Evolutionary conservation across 805 yeast species (phyloP), one percentile per base, ranked within the genome.

Genomic region (Saccharomycopsis synnaedendra): DNA sequence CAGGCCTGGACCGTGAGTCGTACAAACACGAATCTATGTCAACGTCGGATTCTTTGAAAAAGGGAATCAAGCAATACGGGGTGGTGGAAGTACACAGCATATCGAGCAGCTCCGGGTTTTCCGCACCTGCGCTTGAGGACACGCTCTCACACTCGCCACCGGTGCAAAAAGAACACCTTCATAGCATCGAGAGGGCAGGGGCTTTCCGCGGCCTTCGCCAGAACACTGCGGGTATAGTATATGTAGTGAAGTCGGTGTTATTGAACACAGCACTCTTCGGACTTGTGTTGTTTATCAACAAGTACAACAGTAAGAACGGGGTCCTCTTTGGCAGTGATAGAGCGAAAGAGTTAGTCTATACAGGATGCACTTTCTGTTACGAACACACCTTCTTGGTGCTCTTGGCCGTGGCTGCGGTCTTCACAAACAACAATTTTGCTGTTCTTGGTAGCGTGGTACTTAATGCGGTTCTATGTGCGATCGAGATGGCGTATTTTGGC

Each of bases 381-480:
- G 39, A 45, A 35, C 33, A 40, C 34, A 4, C 32, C 3, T 32
- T 45, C 29, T 8, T 9, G 5, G 19, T 40, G 6, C 28, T 40
- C 3, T 32, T 40, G 11, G n/a, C 46, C 2, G 10, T 28, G 19
- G 10, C 19, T 10, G 30, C 45, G 5, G 31, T 45, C 5, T 6
- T 30, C 5, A 9, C 44, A 4, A 31, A 32, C 29, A 45, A 45
- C 45, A 39, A 45, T 33, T 45, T 19, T 39, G n/a, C 41, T 11
- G 41, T 29, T 5, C 11, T 45, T 4, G 8, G 46, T n/a, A 40
- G 27, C 32, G 27, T 39, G 27, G 8, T 42, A 11, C 8, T 42
- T 5, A 42, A 9, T 34, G n/a, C 8, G 28, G 30, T 31, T 28
- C 27, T 42, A 11, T n/a, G n/a, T 7, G 41, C 28, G 11, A 11